phyloP scores from a whole-genome alignment of 2,329 filamentous ascomycete species.

The Colletotrichum sp. region DNA sequence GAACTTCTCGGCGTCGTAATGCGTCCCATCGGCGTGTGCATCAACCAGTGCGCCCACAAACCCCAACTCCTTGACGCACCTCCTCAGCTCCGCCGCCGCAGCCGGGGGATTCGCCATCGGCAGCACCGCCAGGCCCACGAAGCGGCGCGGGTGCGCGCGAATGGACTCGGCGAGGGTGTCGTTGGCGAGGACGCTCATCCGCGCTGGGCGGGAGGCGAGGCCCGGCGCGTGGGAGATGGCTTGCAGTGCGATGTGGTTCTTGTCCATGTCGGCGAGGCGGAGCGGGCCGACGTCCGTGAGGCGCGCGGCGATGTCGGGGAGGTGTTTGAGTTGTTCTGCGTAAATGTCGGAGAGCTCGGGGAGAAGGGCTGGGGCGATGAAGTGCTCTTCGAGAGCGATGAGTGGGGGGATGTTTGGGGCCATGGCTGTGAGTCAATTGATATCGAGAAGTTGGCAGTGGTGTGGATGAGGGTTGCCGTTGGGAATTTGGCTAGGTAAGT shows the following conservation, averaged over 20 bases:
- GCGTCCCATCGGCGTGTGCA: conserved; percentile 60
- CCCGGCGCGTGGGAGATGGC: conserved; percentile 19
- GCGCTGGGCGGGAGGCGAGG: neutral
- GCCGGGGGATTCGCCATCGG: conserved; percentile 57
- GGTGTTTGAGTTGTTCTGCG: conserved; percentile 24
- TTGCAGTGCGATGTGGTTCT: conserved; percentile 27
- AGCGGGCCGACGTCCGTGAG: conserved; percentile 24
- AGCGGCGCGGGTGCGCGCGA: neutral
- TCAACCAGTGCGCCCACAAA: conserved; percentile 68
- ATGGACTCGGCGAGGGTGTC: conserved; percentile 21
- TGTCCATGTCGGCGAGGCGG: conserved; percentile 27
- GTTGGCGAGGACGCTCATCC: conserved; percentile 31
- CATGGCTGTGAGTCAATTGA: neutral
- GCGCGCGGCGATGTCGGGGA: conserved; percentile 24
- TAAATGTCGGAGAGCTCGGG: conserved; percentile 15
- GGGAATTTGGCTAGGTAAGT: neutral
- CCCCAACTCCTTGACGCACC: conserved; percentile 60
- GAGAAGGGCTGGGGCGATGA: conserved; percentile 26
- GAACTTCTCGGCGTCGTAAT: conserved; percentile 67
- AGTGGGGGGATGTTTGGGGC: conserved; percentile 26
- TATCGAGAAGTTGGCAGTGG: neutral
- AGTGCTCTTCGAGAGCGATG: conserved; percentile 49
- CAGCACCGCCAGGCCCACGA: conserved; percentile 1
- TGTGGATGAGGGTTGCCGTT: neutral
- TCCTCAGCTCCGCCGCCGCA: conserved; percentile 53